These are phyloP conservation scores for Starmera dryadoides DNA, from an alignment of 805 yeast species.

Conservation along the genomic window DNA sequence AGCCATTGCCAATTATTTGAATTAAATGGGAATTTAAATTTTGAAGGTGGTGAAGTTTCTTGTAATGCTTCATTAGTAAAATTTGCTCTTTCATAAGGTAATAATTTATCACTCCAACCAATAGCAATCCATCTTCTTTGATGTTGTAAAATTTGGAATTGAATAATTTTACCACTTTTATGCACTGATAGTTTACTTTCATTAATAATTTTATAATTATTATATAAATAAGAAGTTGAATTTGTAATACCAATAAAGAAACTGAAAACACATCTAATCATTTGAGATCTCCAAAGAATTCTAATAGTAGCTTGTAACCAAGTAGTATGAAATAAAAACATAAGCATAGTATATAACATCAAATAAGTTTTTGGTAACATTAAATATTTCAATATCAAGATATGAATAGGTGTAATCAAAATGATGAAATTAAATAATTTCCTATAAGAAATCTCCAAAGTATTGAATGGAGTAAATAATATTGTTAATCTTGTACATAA, in stretches of 20 bases:
- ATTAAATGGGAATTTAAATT: constrained; percentile 39
- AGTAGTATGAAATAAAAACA: constrained; percentile 36
- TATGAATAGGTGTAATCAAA: constrained; percentile 33
- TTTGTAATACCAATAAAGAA: constrained; percentile 30
- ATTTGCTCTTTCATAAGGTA: constrained; percentile 45
- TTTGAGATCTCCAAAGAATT: constrained; percentile 38
- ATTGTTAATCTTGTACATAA: constrained; percentile 34
- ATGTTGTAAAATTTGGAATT: constrained; percentile 46
- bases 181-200: constrained; percentile 33
- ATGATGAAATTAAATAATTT: constrained; percentile 24
- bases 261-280: constrained; percentile 29
- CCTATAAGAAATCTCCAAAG: constrained; percentile 21
- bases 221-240: constrained; percentile 6
- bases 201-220: constrained; percentile 27
- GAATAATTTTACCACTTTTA: constrained; percentile 37
- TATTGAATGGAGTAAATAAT: constrained; percentile 9
- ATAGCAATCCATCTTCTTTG: constrained; percentile 57
- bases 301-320: constrained; percentile 37
- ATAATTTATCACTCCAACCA: constrained; percentile 46
- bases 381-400: constrained; percentile 23
- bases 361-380: constrained; percentile 28
- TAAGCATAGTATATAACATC: constrained; percentile 28
- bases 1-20: constrained; percentile 52
- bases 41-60: constrained; percentile 21
- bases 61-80: constrained; percentile 36